Percentiles rank a stretch among this genome's conserved stretches.
phyloP scores from a whole-genome alignment of 2,329 filamentous ascomycete genomes.

The Dactylellina parvicollis region DNA sequence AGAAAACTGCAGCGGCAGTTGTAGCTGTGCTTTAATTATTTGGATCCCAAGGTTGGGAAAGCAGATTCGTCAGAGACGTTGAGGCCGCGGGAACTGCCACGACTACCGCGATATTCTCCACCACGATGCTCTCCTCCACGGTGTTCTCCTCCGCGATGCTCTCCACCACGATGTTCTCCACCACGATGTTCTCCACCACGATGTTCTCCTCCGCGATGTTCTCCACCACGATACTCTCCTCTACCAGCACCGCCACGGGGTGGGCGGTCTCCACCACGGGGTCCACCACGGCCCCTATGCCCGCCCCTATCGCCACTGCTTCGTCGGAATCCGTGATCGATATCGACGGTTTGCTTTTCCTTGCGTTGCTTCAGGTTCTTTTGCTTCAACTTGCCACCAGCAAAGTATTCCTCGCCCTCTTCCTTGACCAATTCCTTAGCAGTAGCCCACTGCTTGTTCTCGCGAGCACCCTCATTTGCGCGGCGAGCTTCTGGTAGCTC shows the following conservation, averaged over 20 bases:
- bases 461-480: conserved; percentile 89
- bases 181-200: conserved; percentile 67
- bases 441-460: conserved; percentile 90
- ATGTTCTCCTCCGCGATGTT: conserved; percentile 62
- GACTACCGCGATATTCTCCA: conserved; percentile 63
- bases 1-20: not conserved
- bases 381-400: conserved; percentile 77
- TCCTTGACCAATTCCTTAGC: conserved; percentile 77
- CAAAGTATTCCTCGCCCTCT: conserved; percentile 77
- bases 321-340: conserved; percentile 77
- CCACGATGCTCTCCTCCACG: conserved; percentile 66
- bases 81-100: conserved; percentile 61
- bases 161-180: conserved; percentile 66
- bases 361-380: conserved; percentile 84
- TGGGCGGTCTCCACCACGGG: conserved; percentile 67
- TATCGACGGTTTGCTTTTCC: conserved; percentile 87
- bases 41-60: conserved; percentile 67
- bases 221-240: conserved; percentile 63
- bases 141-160: conserved; percentile 66
- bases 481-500: conserved; percentile 78
- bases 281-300: conserved; percentile 66
- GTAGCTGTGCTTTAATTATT: conserved; percentile 51
- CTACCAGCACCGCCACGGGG: conserved; percentile 61
- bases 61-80: conserved; percentile 66
- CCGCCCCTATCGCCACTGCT: conserved; percentile 69